Conservation (phyloP, 768 basidiomycete genomes). For the Sistotremastrum suecicum region DNA sequence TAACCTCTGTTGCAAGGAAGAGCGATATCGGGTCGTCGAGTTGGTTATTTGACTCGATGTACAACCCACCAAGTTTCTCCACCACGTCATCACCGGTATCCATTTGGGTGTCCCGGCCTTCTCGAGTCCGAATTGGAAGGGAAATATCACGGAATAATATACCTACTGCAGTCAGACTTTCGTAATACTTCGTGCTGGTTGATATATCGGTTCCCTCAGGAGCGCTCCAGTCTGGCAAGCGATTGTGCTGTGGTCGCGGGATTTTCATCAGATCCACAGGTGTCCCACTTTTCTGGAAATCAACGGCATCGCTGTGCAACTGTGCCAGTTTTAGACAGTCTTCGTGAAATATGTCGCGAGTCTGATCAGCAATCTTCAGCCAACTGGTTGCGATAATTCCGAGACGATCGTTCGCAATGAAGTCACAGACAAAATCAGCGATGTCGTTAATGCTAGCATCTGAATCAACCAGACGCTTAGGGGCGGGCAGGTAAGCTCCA, state of each 20-base stretch:
- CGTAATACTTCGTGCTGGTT: slow-evolving; percentile 19
- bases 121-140: not conserved
- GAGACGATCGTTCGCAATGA: slow-evolving; percentile 26
- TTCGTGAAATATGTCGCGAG: slow-evolving; percentile 16
- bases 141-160: slow-evolving; percentile 31
- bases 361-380: slow-evolving; percentile 28
- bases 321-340: slow-evolving; percentile 30
- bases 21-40: too few species aligned
- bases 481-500: slow-evolving; percentile 25
- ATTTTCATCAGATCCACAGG: slow-evolving; percentile 22
- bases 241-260: slow-evolving; percentile 15
- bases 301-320: slow-evolving; percentile 32
- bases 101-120: too few species aligned
- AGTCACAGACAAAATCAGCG: slow-evolving; percentile 24
- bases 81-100: too few species aligned
- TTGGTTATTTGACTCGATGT: too few species aligned
- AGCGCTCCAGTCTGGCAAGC: slow-evolving; percentile 31
- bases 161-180: slow-evolving; percentile 29
- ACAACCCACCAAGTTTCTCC: too few species aligned
- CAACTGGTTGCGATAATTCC: slow-evolving; percentile 29
- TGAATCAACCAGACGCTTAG: slow-evolving; percentile 17
- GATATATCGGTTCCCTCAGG: slow-evolving; percentile 21
- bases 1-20: too few species aligned
- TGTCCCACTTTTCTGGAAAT: slow-evolving; percentile 32
- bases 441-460: slow-evolving; percentile 29